These are phyloP conservation scores for Penicillium concentricum DNA, from an alignment of 2,329 filamentous ascomycete genomes.

Conservation along the genomic window DNA sequence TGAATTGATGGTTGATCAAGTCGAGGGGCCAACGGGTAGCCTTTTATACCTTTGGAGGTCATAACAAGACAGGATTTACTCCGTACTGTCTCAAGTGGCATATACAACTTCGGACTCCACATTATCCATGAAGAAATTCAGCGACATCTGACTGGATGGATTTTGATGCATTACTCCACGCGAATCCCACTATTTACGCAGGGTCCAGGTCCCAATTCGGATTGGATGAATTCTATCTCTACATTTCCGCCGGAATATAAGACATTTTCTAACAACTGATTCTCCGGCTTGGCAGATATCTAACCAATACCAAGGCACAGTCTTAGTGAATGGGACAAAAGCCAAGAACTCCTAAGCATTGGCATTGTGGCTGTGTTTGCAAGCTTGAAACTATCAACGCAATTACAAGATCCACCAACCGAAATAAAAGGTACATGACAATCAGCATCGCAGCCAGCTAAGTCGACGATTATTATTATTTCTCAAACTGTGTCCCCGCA, in stretches of 20 bases:
- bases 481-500: too few relatives aligned
- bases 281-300: constrained; percentile 1
- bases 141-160: constrained; percentile 1
- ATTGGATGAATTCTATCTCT: background rate
- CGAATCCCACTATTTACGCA: background rate
- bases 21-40: background rate
- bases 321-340: background rate
- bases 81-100: background rate
- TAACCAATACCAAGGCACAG: background rate
- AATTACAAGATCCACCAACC: constrained; percentile 5
- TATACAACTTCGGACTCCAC: background rate
- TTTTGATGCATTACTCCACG: background rate
- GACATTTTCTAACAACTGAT: constrained; percentile 4
- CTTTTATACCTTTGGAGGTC: constrained; percentile 5
- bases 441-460: background rate
- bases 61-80: background rate
- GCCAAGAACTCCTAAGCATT: constrained; percentile 2
- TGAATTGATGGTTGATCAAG: background rate
- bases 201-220: background rate
- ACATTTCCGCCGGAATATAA: background rate
- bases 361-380: constrained; percentile 6
- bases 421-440: constrained; percentile 20
- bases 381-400: background rate
- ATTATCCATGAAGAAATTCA: background rate
- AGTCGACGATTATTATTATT: background rate